A percentile compares a stretch with the other conserved stretches of the same genome.
Evolutionary conservation across 2,329 filamentous ascomycete genomes (phyloP).

Genomic region (Aspergillus cejpii): DNA sequence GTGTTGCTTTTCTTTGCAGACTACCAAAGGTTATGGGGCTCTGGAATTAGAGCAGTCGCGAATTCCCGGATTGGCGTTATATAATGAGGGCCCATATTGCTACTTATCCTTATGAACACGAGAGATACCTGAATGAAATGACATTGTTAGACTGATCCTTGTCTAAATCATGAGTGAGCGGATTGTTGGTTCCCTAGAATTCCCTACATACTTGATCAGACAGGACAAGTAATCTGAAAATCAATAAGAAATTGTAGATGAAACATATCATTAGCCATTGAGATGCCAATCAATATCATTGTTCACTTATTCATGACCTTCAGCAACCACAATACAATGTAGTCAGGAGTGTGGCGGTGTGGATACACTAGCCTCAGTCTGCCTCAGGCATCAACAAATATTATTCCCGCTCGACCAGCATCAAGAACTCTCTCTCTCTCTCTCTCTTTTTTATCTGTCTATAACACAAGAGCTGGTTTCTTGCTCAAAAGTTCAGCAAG

Average conservation of each 20-base stretch:
- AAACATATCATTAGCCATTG: no score
- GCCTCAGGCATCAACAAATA: constrained; percentile 10
- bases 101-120: constrained; percentile 10
- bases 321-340: no score
- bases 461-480: constrained; percentile 8
- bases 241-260: no score
- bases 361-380: constrained; percentile 18
- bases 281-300: no score
- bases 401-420: constrained; percentile 11
- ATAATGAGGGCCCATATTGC: constrained; percentile 2
- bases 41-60: constrained; percentile 9
- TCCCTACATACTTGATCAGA: no score
- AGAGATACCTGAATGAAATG: constrained; percentile 6
- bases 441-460: constrained; percentile 10
- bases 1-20: constrained; percentile 31
- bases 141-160: neutral
- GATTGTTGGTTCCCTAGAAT: no score
- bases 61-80: neutral
- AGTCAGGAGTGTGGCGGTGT: constrained; percentile 23
- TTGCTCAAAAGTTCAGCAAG: constrained; percentile 5
- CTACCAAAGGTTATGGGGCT: constrained; percentile 21
- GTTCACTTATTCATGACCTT: no score
- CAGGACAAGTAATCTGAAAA: no score
- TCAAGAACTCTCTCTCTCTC: constrained; percentile 18
- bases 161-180: no score